Conservation (phyloP, 2,329 filamentous ascomycete genomes). For the Raffaelea arxii region DNA sequence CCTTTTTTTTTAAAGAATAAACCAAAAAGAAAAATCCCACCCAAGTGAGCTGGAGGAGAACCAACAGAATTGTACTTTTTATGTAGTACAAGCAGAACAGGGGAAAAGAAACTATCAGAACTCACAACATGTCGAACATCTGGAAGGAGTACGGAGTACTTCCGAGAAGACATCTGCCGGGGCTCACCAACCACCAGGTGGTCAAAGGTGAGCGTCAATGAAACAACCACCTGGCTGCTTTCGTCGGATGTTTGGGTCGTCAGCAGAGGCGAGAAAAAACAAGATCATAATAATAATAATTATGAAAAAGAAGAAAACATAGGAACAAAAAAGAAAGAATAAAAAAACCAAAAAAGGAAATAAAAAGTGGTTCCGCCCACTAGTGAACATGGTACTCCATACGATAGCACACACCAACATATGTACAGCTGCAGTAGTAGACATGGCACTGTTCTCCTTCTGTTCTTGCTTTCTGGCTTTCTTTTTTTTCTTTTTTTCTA, state of each 20-base stretch:
- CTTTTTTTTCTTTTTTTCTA: no score
- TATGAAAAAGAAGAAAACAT: background rate
- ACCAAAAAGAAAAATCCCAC: background rate
- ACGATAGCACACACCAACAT: background rate
- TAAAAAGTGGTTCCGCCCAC: background rate
- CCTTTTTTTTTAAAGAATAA: background rate
- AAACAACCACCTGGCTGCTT: no score
- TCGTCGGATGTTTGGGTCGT: no score
- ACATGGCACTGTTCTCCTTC: no score
- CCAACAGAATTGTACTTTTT: background rate
- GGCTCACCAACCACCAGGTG: no score
- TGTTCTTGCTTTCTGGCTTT: no score
- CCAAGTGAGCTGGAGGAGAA: background rate
- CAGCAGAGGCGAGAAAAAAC: background rate
- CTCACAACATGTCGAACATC: no score
- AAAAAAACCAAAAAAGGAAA: background rate
- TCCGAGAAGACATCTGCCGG: no score
- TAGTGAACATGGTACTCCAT: background rate
- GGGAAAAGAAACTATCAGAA: background rate
- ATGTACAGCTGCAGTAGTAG: no score
- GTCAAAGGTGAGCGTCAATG: no score
- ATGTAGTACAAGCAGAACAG: background rate
- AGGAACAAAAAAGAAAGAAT: background rate
- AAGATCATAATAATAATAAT: background rate
- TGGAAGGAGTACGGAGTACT: no score